Base-by-base conservation (phyloP, 2,329 filamentous ascomycete genomes). In the Fusarium algeriense region DNA sequence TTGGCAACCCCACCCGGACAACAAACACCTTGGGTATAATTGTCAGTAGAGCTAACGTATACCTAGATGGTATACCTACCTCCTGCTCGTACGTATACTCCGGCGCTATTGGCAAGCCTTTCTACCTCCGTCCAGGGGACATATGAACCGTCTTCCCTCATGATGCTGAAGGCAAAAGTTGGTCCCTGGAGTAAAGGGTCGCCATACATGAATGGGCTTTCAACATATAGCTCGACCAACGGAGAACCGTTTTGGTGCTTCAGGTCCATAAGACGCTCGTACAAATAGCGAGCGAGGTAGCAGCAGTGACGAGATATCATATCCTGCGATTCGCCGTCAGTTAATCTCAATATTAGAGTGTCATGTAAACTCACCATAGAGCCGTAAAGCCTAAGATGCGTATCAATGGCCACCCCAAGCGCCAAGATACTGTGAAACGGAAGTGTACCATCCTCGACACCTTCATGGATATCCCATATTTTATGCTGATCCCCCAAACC, bases 351-450 rank as follows among this genome's bases (percentile, higher is more conserved):
- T 13, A 10, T 19, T 6, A 17, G 7, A 5, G 8, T 30, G 3
- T 5, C 15, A 10, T 15, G 2, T 10, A 2, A 38, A 28, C 58
- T 54, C 54, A 77, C 75, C 85, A 92, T 89, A 7, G 84, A 86
- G 3, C 85, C 85, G 74, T 87, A 92, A 6, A 92, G 78, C 34
- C 83, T 80, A 37, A 79, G 75, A 76, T 92, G 88, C 0, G 85
- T 84, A 38, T 86, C 83, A 34, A 91, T 87, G 5, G 89, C 89
- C 63, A 88, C 84, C 6, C 85, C 86, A 23, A 91, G 81, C 0
- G 90, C 90, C 57, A 91, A 81, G 64, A 92, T 91, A 64, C 82
- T 89, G 75, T 91, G 90, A 71, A 91, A 91, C 3, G 90, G 88
- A 13, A 90, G 80, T 2, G 90, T 92, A 2, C 90, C 90, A 71